A percentile compares a stretch with the other conserved stretches of the same genome.
Evolutionary conservation across 2,329 filamentous ascomycete genomes (phyloP).

Genomic region (Zasmidium citrigriseum): DNA sequence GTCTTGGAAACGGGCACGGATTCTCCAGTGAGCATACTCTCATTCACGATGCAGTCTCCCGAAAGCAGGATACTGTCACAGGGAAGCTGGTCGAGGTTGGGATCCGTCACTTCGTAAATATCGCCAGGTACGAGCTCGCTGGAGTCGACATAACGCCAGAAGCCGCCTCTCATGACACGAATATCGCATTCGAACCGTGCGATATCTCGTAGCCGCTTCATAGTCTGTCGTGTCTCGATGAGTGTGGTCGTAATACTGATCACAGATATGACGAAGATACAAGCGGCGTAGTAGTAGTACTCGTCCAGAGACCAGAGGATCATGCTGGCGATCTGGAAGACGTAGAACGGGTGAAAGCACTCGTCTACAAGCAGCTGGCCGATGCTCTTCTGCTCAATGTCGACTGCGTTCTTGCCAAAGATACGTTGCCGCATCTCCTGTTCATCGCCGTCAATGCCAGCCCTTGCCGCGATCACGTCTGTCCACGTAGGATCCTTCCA

Average conservation of each 20-base stretch:
- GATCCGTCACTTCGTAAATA: conserved; percentile 95
- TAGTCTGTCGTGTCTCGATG: conserved; percentile 88
- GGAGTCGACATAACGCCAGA: conserved; percentile 88
- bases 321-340: conserved; percentile 95
- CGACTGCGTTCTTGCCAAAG: conserved; percentile 87
- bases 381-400: conserved; percentile 86
- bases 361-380: conserved; percentile 86
- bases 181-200: conserved; percentile 95
- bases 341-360: conserved; percentile 96
- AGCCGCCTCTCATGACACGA: conserved; percentile 87
- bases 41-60: conserved; percentile 97
- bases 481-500: conserved; percentile 96
- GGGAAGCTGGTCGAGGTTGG: conserved; percentile 81
- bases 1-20: conserved; percentile 95
- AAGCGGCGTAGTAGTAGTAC: conserved; percentile 96
- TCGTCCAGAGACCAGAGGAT: conserved; percentile 92
- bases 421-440: conserved; percentile 79
- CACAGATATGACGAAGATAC: conserved; percentile 92
- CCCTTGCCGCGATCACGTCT: conserved; percentile 70
- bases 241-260: conserved; percentile 89
- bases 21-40: conserved; percentile 97
- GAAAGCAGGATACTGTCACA: conserved; percentile 89
- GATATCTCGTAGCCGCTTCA: conserved; percentile 86
- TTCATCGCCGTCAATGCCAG: conserved; percentile 85
- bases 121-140: conserved; percentile 91